These are phyloP conservation scores for Penicillium sp. DNA, from an alignment of 2,329 filamentous ascomycete genomes.

Conservation along the genomic window DNA sequence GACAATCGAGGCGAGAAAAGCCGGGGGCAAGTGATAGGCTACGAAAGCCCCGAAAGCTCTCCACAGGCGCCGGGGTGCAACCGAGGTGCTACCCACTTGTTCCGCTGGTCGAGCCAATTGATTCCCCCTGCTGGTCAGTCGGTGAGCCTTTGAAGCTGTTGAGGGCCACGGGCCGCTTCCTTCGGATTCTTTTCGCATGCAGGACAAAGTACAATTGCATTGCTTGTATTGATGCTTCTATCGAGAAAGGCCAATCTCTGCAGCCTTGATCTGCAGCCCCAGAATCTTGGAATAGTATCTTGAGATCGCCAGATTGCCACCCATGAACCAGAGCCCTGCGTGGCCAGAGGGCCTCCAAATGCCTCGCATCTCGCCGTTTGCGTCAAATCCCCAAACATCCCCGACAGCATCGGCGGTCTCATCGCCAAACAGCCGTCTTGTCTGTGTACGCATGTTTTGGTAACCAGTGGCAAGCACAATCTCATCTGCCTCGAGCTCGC, in stretches of 20 bases:
- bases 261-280: slow-evolving; percentile 56
- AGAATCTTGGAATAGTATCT: slow-evolving; percentile 63
- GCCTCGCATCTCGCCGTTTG: slow-evolving; percentile 58
- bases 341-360: slow-evolving; percentile 69
- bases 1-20: neutral
- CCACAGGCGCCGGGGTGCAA: too few species aligned
- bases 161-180: too few species aligned
- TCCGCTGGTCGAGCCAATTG: too few species aligned
- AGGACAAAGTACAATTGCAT: too few species aligned
- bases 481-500: slow-evolving; percentile 65
- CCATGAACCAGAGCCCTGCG: slow-evolving; percentile 70
- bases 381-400: slow-evolving; percentile 68
- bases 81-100: too few species aligned
- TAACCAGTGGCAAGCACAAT: slow-evolving; percentile 65
- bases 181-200: too few species aligned
- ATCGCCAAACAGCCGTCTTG: slow-evolving; percentile 67
- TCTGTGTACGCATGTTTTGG: slow-evolving; percentile 70
- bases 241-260: slow-evolving; percentile 31
- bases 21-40: neutral
- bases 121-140: too few species aligned
- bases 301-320: slow-evolving; percentile 67
- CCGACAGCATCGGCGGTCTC: slow-evolving; percentile 62
- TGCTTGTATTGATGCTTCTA: neutral
- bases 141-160: too few species aligned
- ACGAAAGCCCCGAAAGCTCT: too few species aligned